Conservation (phyloP, 129 eudicot species). For the Rutidosis leptorrhynchoides region DNA sequence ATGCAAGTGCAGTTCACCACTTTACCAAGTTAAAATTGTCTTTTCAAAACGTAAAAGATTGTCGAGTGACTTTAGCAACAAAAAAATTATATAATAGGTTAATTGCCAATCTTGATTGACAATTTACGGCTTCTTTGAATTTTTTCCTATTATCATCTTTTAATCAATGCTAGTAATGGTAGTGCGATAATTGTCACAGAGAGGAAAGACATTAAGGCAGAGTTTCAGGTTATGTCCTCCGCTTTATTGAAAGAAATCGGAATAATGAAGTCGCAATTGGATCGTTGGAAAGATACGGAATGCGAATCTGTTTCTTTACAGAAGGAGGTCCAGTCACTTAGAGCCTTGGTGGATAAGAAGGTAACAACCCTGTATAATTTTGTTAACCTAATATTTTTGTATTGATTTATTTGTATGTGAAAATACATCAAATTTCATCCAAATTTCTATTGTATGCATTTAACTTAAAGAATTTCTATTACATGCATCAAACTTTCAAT, state of each 20-base stretch:
- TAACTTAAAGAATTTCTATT: no score
- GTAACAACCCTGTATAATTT: constrained; percentile 26
- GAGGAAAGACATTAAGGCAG: constrained; percentile 78
- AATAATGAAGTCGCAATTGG: constrained; percentile 86
- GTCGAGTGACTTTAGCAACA: not conserved
- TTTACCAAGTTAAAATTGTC: not conserved
- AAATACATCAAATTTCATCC: not conserved
- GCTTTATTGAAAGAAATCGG: constrained; percentile 86
- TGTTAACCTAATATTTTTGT: not conserved
- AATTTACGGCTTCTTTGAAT: not conserved
- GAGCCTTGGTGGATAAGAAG: constrained; percentile 55
- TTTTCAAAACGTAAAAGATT: not conserved
- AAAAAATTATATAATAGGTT: not conserved
- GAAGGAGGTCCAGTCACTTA: constrained; percentile 60
- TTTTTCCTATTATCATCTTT: not conserved
- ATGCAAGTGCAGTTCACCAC: not conserved
- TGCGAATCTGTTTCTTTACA: constrained; percentile 63
- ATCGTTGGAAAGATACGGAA: constrained; percentile 77
- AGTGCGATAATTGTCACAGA: constrained; percentile 39
- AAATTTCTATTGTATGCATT: not conserved
- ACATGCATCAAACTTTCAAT: not conserved
- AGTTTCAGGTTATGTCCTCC: constrained; percentile 84
- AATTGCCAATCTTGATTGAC: not conserved
- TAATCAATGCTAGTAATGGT: not conserved
- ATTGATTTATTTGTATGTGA: not conserved